phyloP scores from a whole-genome alignment of 129 eudicot species.

The Oenanthe sinensis region DNA sequence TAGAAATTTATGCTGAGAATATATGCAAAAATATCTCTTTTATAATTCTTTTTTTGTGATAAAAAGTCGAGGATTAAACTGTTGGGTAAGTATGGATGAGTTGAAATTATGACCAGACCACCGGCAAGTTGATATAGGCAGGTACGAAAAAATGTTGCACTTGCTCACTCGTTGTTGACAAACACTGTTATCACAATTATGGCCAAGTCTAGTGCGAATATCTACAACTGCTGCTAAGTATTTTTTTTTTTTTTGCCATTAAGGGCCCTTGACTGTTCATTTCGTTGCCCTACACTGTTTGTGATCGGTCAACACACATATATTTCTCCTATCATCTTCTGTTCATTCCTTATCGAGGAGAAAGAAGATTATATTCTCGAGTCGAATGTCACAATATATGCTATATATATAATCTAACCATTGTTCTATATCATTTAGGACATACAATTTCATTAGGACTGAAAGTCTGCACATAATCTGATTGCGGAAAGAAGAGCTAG shows the following conservation, averaged over 20 bases:
- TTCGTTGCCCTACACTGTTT: not conserved
- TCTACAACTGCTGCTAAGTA: not conserved
- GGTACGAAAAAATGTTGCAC: not conserved
- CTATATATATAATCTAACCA: no score
- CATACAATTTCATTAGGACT: not conserved
- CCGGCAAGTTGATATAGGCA: not conserved
- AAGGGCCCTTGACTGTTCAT: not conserved
- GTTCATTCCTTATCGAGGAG: not conserved
- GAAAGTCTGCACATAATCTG: not conserved
- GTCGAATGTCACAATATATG: not conserved
- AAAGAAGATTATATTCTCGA: not conserved
- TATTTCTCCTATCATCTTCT: not conserved
- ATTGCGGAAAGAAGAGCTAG: not conserved
- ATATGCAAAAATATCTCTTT: not conserved
- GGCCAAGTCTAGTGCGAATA: not conserved
- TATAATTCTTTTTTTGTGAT: not conserved
- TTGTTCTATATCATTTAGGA: not conserved
- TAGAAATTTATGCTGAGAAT: not conserved
- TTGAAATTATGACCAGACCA: not conserved
- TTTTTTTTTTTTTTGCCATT: not conserved
- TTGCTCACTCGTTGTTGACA: not conserved
- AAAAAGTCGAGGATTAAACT: not conserved
- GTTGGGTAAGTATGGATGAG: not conserved
- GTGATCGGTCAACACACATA: not conserved
- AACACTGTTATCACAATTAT: not conserved